Evolutionary conservation across 164 flowering plant species (phyloP), one percentile per base, ranked within the genome.

Genomic region (Chloranthus sessilifolius): DNA sequence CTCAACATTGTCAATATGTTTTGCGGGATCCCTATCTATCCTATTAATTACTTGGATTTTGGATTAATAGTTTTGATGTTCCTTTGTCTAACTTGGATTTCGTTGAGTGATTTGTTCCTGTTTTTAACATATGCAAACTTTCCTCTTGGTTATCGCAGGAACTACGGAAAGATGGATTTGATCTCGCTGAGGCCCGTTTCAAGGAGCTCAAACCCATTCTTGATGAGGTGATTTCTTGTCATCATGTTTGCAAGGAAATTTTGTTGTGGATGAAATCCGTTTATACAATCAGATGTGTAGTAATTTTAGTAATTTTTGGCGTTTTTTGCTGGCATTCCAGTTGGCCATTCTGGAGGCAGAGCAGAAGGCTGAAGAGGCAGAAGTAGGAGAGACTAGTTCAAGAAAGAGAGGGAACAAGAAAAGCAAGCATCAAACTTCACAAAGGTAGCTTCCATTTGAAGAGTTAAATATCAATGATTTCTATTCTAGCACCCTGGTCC

Each of bases 131-230:
- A 10, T 47, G 14, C 9, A 4, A 26, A 25, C 31, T n/a, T n/a
- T n/a, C n/a, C n/a, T n/a, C n/a, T n/a, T n/a, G n/a, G n/a, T n/a
- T n/a, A 43, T 28, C 43, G 43, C 68, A 92, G 97, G 99, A 88
- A 60, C 85, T 92, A 30, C 85, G 97, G 0, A 92, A 86, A 62
- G 99, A 92, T 75, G 95, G 99, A 34, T 92, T 92, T 77, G 99
- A 88, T 80, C 95, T 92, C 44, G 96, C 97, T 38, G 95, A 79
- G 63, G 33, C 74, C 56, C 83, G 97, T 40, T 88, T 75, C 76
- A 74, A 62, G 68, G 99, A 92, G 64, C 92, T 92, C 31, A 89
- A 88, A 61, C 99, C 99, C 34, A 74, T 88, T 37, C 95, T 92
- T 46, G 97, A 88, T 48, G 99, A 92, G 95, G 99, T 86, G 54